Conservation (phyloP, 352 stramenopile species). For the Pythium insidiosum region DNA sequence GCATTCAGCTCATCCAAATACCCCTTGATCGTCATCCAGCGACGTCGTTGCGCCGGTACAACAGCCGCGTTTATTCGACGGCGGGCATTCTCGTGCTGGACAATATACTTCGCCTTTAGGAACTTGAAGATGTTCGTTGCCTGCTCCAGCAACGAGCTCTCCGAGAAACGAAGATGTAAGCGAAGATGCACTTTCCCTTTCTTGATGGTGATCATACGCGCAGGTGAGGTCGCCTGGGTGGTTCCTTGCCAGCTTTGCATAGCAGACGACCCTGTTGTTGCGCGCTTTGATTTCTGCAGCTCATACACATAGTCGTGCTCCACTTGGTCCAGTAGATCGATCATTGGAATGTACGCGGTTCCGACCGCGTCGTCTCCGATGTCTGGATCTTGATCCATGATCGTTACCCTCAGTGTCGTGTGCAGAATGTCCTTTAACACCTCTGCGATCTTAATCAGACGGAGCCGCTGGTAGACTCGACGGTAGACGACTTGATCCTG, state of each 20-base stretch:
- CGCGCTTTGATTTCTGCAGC: conserved; percentile 22
- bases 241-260: too few relatives aligned
- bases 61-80: conserved; percentile 52
- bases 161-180: conserved; percentile 40
- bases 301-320: conserved; percentile 54
- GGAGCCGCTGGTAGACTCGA: conserved; percentile 42
- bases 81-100: conserved; percentile 40
- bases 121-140: conserved; percentile 54
- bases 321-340: conserved; percentile 60
- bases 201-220: not conserved
- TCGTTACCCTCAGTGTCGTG: conserved; percentile 37
- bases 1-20: conserved; percentile 45
- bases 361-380: conserved; percentile 43
- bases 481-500: conserved; percentile 41
- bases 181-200: conserved; percentile 36
- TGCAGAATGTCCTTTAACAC: conserved; percentile 61
- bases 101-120: conserved; percentile 54
- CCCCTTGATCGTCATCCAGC: conserved; percentile 48
- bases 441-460: conserved; percentile 41
- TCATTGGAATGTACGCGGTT: conserved; percentile 44
- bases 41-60: conserved; percentile 44
- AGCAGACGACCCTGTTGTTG: not conserved
- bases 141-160: conserved; percentile 55
- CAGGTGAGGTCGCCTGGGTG: not conserved
- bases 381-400: conserved; percentile 46